phyloP scores from a whole-genome alignment of 2,329 filamentous ascomycete species.

The Albifimbria verrucaria region DNA sequence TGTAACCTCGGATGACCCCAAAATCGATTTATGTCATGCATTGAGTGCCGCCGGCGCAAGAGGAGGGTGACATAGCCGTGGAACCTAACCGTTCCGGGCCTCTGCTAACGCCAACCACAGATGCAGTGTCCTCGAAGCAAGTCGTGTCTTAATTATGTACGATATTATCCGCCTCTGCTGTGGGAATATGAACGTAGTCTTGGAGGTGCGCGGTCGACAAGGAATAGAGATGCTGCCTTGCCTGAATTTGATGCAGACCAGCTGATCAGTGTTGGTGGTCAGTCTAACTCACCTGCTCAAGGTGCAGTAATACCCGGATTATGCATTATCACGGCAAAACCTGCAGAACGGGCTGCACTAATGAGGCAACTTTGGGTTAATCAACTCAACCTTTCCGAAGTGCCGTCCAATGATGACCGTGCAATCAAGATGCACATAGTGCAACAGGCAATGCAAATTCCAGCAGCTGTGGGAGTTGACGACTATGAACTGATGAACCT shows the following conservation, averaged over 20 bases:
- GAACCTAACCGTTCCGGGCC: too few relatives aligned
- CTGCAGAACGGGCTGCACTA: too few relatives aligned
- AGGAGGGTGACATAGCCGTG: conserved; percentile 40
- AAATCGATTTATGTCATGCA: conserved; percentile 38
- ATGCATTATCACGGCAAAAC: too few relatives aligned
- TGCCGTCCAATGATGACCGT: background rate
- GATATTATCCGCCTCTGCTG: conserved; percentile 47
- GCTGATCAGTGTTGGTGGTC: too few relatives aligned
- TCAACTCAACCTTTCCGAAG: background rate
- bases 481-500: conserved; percentile 36
- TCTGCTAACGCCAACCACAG: conserved; percentile 5
- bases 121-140: conserved; percentile 50
- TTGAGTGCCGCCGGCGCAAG: conserved; percentile 49
- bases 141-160: conserved; percentile 51
- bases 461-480: conserved; percentile 18
- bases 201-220: too few relatives aligned
- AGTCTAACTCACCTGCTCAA: too few relatives aligned
- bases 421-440: background rate
- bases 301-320: too few relatives aligned
- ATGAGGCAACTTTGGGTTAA: too few relatives aligned
- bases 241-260: too few relatives aligned
- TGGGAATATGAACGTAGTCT: conserved; percentile 46
- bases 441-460: background rate
- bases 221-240: too few relatives aligned
- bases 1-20: background rate